phyloP scores from a whole-genome alignment of 2,329 filamentous ascomycete genomes.

The Stemphylium beticola region DNA sequence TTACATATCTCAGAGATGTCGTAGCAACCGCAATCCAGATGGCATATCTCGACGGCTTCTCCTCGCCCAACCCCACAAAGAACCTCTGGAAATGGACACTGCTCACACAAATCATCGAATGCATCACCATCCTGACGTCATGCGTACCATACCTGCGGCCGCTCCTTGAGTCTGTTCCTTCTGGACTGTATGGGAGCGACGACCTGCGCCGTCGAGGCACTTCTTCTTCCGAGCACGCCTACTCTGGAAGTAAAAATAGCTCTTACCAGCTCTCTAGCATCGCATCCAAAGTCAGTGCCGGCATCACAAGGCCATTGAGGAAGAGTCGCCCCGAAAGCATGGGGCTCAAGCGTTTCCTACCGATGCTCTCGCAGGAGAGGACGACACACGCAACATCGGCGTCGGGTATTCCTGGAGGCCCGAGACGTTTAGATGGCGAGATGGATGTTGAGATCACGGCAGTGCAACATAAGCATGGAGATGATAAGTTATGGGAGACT shows the following conservation, averaged over 20 bases:
- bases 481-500: slow-evolving; percentile 40
- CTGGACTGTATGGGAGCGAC: slow-evolving; percentile 43
- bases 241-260: slow-evolving; percentile 33
- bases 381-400: slow-evolving; percentile 43
- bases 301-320: slow-evolving; percentile 11
- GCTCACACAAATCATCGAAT: slow-evolving; percentile 41
- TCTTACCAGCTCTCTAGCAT: slow-evolving; percentile 41
- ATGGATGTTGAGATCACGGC: slow-evolving; percentile 43
- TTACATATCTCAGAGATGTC: slow-evolving; percentile 34
- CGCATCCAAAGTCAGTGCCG: slow-evolving; percentile 9
- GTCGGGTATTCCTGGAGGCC: slow-evolving; percentile 43
- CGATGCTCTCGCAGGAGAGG: slow-evolving; percentile 34
- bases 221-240: slow-evolving; percentile 36
- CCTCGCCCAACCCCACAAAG: slow-evolving; percentile 34
- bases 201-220: slow-evolving; percentile 42
- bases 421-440: slow-evolving; percentile 37
- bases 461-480: slow-evolving; percentile 11
- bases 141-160: slow-evolving; percentile 46
- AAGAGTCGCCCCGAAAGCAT: slow-evolving; percentile 26
- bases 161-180: slow-evolving; percentile 41
- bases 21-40: slow-evolving; percentile 42
- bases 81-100: slow-evolving; percentile 47
- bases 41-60: slow-evolving; percentile 36
- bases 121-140: slow-evolving; percentile 45
- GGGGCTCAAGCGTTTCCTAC: slow-evolving; percentile 37